Evolutionary conservation across 495 filamentous ascomycete species (phyloP), one percentile per base, ranked within the genome.

Genomic region (Lindgomyces ingoldianus): DNA sequence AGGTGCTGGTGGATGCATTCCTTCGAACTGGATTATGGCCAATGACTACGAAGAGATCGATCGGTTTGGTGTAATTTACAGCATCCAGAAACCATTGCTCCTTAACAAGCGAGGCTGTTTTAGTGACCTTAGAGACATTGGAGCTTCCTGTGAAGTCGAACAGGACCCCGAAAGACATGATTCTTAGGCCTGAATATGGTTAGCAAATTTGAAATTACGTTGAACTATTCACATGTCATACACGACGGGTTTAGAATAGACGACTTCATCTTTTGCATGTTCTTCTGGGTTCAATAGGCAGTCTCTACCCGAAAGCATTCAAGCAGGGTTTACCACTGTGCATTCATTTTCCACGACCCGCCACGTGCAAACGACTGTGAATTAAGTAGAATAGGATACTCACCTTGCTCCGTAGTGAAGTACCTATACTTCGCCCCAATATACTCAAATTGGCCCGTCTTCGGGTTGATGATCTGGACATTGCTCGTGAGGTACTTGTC

Each of bases 61-160:
- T 57, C 3, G 60, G 83, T 39, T 93, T 86, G 29, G 75, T 74
- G 65, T 93, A 90, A 14, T 83, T 77, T 62, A 98, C 90, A 19
- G 90, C 91, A 27, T 87, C 80, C 64, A 91, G 88, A 70, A 98
- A 98, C 94, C 94, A 98, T 2, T 81, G 70, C 70, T 96, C 85
- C 71, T 91, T 82, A 67, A 97, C 83, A 1, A 90, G 87, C 4
- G 90, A 80, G 60, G 87, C 81, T 9, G 95, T 91, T 0, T 82
- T 83, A 65, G 89, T 86, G 4, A 98, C 91, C 14, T 89, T 76
- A 0, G 91, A 96, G 69, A 96, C 97, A 69, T 95, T 91, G 25
- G 85, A 85, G 70, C 95, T 96, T 16, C 87, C 88, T 2, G 80
- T 89, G 68, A 98, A 98, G 75, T 98, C 85, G 74, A 96, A 98